A percentile compares a stretch with the other conserved stretches of the same genome.
Conservation (phyloP, 2,329 filamentous ascomycete species). For the Penicillium glabrum region DNA sequence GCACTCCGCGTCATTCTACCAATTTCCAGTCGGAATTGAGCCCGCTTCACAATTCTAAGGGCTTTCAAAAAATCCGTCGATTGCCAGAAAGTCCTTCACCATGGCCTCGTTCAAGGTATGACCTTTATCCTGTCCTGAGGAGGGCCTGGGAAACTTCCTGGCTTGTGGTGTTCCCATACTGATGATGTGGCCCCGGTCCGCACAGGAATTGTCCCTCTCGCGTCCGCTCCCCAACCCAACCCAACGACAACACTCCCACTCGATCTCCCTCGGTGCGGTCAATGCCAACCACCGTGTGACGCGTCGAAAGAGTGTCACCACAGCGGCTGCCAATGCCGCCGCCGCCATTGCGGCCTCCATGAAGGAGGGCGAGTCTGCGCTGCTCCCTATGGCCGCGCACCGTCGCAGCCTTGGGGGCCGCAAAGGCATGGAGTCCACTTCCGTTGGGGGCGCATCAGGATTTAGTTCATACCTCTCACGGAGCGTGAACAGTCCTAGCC, state of each 20-base stretch:
- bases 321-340: slow-evolving; percentile 71
- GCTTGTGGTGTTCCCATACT: slow-evolving; percentile 12
- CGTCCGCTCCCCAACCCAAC: slow-evolving; percentile 68
- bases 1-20: slow-evolving; percentile 16
- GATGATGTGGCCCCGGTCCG: slow-evolving; percentile 23
- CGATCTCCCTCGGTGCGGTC: slow-evolving; percentile 72
- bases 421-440: slow-evolving; percentile 66
- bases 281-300: slow-evolving; percentile 83
- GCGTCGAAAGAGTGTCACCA: slow-evolving; percentile 88
- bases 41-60: slow-evolving; percentile 15
- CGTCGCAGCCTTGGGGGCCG: slow-evolving; percentile 53
- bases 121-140: not conserved
- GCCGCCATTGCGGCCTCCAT: slow-evolving; percentile 67
- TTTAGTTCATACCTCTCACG: slow-evolving; percentile 46
- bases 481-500: slow-evolving; percentile 36
- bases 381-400: slow-evolving; percentile 55
- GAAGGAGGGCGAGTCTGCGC: slow-evolving; percentile 63
- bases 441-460: slow-evolving; percentile 40
- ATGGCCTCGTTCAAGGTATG: slow-evolving; percentile 45
- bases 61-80: slow-evolving; percentile 27
- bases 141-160: not conserved
- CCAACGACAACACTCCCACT: slow-evolving; percentile 77
- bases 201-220: slow-evolving; percentile 53
- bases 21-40: slow-evolving; percentile 22
- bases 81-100: slow-evolving; percentile 31